phyloP scores from a whole-genome alignment of 2,329 filamentous ascomycete genomes.

The Grosmannia penicillata region DNA sequence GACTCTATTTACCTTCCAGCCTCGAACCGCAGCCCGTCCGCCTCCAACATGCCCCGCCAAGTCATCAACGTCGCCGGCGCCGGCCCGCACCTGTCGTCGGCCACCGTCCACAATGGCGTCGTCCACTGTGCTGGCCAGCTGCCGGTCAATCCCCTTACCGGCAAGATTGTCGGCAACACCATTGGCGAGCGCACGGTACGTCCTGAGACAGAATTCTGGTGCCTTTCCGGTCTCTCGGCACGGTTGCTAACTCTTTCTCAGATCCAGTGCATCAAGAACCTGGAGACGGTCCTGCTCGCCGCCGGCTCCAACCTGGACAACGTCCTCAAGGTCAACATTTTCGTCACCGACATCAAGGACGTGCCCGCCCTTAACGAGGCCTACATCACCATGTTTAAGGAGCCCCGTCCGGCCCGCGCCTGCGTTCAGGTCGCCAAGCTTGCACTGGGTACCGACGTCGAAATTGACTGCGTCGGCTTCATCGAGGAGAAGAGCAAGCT shows the following conservation, averaged over 20 bases:
- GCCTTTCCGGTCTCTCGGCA: too few species aligned
- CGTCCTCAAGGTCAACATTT: conserved; percentile 84
- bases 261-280: conserved; percentile 48
- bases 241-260: not conserved
- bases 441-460: conserved; percentile 2
- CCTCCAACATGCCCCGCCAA: not conserved
- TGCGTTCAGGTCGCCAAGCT: conserved; percentile 2
- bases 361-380: conserved; percentile 1
- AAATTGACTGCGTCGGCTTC: conserved; percentile 2
- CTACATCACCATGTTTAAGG: not conserved
- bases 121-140: conserved; percentile 2
- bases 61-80: conserved; percentile 44
- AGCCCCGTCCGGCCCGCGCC: conserved; percentile 2
- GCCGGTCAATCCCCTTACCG: not conserved
- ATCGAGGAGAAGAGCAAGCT: not conserved
- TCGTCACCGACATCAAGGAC: conserved; percentile 63
- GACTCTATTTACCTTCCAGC: not conserved
- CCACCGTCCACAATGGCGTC: conserved; percentile 3
- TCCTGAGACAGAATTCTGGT: not conserved
- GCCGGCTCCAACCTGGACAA: conserved; percentile 64
- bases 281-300: conserved; percentile 68
- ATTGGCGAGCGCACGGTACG: conserved; percentile 4
- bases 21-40: not conserved
- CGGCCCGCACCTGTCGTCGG: conserved; percentile 17
- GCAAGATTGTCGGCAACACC: conserved; percentile 1